Conservation (phyloP, 768 basidiomycete species). For the Mycena maculata region DNA sequence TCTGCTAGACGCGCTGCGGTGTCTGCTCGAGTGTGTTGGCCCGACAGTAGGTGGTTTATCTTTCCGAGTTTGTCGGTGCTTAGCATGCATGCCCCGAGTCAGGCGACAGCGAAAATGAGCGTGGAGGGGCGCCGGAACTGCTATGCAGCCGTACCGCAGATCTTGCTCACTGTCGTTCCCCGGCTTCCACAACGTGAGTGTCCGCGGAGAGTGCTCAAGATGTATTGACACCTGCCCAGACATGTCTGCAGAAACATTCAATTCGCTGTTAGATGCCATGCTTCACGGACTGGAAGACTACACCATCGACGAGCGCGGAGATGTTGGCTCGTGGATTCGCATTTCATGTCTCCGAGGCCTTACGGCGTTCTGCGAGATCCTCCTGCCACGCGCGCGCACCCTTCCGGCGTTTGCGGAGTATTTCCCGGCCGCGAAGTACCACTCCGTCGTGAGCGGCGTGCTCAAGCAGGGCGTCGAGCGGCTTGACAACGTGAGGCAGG, state of each 20-base stretch:
- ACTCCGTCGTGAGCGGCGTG: slow-evolving; percentile 69
- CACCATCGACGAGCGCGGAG: slow-evolving; percentile 92
- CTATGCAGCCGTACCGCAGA: slow-evolving; percentile 59
- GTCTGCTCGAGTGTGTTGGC: slow-evolving; percentile 70
- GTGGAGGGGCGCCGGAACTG: slow-evolving; percentile 56
- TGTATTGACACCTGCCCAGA: slow-evolving; percentile 50
- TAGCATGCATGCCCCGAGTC: slow-evolving; percentile 1
- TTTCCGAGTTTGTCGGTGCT: slow-evolving; percentile 38
- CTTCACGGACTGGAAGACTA: slow-evolving; percentile 89
- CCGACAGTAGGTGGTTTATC: slow-evolving; percentile 54
- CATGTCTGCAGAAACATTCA: slow-evolving; percentile 57
- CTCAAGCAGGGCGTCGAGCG: slow-evolving; percentile 92
- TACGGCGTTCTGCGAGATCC: slow-evolving; percentile 60
- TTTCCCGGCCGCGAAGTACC: slow-evolving; percentile 69
- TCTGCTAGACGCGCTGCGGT: slow-evolving; percentile 64
- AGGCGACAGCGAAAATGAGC: slow-evolving; percentile 39
- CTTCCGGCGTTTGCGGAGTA: slow-evolving; percentile 65
- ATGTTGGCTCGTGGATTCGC: slow-evolving; percentile 97
- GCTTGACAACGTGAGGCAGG: slow-evolving; percentile 89
- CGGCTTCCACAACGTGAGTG: slow-evolving; percentile 59
- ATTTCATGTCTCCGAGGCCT: slow-evolving; percentile 79
- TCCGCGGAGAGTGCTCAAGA: neutral
- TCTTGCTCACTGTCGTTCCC: slow-evolving; percentile 58
- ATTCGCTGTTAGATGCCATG: slow-evolving; percentile 64
- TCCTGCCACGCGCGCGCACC: slow-evolving; percentile 58